Conservation (phyloP, 345 rosid genomes). For the Heritiera fomes region DNA sequence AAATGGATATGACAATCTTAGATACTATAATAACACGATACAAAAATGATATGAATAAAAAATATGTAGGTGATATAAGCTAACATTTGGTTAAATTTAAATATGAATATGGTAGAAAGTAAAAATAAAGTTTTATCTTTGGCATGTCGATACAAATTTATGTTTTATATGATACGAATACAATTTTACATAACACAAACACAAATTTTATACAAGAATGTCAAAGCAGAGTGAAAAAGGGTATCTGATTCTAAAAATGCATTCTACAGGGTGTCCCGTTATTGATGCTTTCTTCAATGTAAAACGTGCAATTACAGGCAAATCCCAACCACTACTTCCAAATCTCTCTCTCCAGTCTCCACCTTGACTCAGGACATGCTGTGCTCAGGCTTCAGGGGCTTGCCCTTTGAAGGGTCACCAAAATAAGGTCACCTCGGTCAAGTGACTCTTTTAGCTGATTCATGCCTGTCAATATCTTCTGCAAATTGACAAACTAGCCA, state of each 20-base stretch:
- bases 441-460: not conserved
- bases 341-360: not conserved
- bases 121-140: no score
- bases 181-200: no score
- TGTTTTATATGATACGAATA: no score
- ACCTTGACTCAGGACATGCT: not conserved
- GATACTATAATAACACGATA: no score
- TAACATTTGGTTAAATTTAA: no score
- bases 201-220: no score
- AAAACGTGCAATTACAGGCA: not conserved
- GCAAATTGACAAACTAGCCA: constrained; percentile 2
- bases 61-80: no score
- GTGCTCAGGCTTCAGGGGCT: not conserved
- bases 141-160: no score
- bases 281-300: not conserved
- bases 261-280: not conserved
- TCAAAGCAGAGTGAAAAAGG: not conserved
- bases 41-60: no score
- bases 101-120: no score
- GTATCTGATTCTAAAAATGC: not conserved
- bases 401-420: not conserved
- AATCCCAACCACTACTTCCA: not conserved
- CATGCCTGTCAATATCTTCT: not conserved
- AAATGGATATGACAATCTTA: no score
- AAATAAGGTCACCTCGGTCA: not conserved